Percentiles rank a stretch among this genome's conserved stretches.
These are phyloP conservation scores for Magnaporthiopsis poae DNA, from an alignment of 2,329 filamentous ascomycete genomes.

Conservation along the genomic window DNA sequence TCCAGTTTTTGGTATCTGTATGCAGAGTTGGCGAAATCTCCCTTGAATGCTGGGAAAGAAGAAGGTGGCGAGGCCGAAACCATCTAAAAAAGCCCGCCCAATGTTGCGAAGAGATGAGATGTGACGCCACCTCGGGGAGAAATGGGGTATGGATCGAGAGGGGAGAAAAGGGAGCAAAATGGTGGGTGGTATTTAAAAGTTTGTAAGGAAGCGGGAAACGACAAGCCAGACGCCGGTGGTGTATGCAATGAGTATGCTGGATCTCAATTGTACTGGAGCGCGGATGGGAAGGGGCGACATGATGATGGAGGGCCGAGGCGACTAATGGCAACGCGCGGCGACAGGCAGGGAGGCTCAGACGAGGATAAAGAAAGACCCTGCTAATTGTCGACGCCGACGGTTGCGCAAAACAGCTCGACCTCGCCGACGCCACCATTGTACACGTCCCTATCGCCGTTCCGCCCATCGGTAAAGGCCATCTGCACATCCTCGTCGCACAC, in stretches of 20 bases:
- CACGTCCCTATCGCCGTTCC: slow-evolving; percentile 53
- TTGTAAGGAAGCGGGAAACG: background rate
- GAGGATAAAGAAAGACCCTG: too few species aligned
- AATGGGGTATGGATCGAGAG: background rate
- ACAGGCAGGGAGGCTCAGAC: background rate
- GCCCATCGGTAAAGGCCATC: slow-evolving; percentile 90
- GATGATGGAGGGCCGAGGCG: too few species aligned
- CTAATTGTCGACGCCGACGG: slow-evolving; percentile 25
- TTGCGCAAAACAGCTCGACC: slow-evolving; percentile 75
- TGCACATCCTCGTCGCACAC: slow-evolving; percentile 94
- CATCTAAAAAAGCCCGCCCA: background rate
- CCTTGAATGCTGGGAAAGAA: background rate
- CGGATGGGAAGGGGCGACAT: background rate
- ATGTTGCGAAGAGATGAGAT: background rate
- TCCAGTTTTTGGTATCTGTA: slow-evolving; percentile 1
- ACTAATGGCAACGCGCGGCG: background rate
- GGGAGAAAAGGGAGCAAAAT: background rate
- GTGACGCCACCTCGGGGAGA: background rate
- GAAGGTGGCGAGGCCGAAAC: background rate
- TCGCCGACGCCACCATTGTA: slow-evolving; percentile 67
- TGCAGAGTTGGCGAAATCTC: background rate
- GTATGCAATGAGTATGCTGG: background rate
- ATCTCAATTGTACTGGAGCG: background rate
- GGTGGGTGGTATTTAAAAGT: background rate
- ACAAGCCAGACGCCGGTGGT: background rate